Evolutionary conservation across 371 early-diverging fungal species (phyloP).

Genomic region (Mortierella sp.): DNA sequence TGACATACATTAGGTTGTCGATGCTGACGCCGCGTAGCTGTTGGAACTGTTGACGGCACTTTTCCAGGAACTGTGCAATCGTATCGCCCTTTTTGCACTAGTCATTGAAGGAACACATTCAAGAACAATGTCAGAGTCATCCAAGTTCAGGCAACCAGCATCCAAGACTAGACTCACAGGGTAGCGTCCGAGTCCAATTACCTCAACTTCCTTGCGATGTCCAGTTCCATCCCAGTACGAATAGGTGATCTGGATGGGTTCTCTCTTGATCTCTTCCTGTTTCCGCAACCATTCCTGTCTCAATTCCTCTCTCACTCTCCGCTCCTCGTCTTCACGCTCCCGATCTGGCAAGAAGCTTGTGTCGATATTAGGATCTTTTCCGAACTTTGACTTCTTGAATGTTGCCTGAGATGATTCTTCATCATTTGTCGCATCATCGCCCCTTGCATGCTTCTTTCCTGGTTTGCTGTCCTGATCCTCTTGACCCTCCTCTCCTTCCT

Average conservation of each 20-base stretch:
- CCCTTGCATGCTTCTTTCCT: constrained; percentile 18
- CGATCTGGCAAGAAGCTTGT: constrained; percentile 95
- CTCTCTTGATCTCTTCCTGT: constrained; percentile 85
- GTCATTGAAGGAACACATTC: background rate
- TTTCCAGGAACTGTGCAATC: constrained; percentile 87
- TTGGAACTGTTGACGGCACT: constrained; percentile 82
- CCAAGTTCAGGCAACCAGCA: background rate
- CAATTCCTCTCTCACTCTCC: constrained; percentile 78
- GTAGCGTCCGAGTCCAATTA: constrained; percentile 51
- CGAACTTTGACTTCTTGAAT: constrained; percentile 68
- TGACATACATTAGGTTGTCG: constrained; percentile 91
- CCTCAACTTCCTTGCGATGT: constrained; percentile 86
- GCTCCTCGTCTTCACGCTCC: constrained; percentile 86
- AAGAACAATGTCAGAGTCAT: background rate
- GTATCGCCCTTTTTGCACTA: constrained; percentile 92
- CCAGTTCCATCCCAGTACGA: constrained; percentile 97
- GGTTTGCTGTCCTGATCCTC: constrained; percentile 31
- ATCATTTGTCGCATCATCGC: constrained; percentile 15
- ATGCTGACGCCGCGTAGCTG: constrained; percentile 85
- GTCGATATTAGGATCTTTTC: constrained; percentile 92
- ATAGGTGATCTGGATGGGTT: constrained; percentile 87
- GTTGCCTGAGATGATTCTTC: constrained; percentile 34
- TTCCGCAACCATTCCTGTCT: constrained; percentile 80
- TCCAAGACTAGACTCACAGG: too few relatives aligned
- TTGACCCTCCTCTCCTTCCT: constrained; percentile 60